Evolutionary conservation across 1,284 basidiomycete genomes (phyloP).

Genomic region (Rhizoctonia solani): DNA sequence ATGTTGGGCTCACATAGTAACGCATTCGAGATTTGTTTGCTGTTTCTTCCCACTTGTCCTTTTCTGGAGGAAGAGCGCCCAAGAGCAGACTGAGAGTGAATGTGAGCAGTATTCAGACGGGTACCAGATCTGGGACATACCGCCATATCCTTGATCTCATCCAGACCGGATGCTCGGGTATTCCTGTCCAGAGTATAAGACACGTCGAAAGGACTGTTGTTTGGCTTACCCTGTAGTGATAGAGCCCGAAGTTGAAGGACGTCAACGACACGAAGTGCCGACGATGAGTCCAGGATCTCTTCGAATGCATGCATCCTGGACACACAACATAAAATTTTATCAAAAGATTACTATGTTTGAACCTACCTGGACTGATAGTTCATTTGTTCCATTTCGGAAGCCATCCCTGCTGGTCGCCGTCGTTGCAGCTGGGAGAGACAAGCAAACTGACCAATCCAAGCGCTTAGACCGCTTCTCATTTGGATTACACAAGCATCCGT

Average conservation of each 20-base stretch:
- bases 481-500: background rate
- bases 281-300: slow-evolving; percentile 36
- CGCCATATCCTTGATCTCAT: slow-evolving; percentile 38
- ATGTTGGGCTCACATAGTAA: slow-evolving; percentile 37
- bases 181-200: slow-evolving; percentile 17
- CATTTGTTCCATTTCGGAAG: slow-evolving; percentile 17
- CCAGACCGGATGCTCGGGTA: slow-evolving; percentile 37
- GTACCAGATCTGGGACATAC: slow-evolving; percentile 5
- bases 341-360: background rate
- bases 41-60: slow-evolving; percentile 36
- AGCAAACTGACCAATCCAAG: slow-evolving; percentile 11
- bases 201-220: background rate
- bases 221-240: slow-evolving; percentile 32
- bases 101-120: background rate
- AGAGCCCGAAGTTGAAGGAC: slow-evolving; percentile 31
- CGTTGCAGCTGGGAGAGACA: slow-evolving; percentile 9
- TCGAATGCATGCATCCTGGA: slow-evolving; percentile 37
- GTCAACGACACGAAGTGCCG: slow-evolving; percentile 34
- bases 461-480: background rate
- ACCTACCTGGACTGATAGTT: slow-evolving; percentile 22
- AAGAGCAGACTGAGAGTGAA: slow-evolving; percentile 33
- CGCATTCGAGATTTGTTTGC: slow-evolving; percentile 30
- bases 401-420: background rate
- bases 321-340: background rate
- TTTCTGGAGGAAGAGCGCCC: slow-evolving; percentile 38